phyloP scores from a whole-genome alignment of 1,284 basidiomycete species.

The Fomitopsis pinicola region DNA sequence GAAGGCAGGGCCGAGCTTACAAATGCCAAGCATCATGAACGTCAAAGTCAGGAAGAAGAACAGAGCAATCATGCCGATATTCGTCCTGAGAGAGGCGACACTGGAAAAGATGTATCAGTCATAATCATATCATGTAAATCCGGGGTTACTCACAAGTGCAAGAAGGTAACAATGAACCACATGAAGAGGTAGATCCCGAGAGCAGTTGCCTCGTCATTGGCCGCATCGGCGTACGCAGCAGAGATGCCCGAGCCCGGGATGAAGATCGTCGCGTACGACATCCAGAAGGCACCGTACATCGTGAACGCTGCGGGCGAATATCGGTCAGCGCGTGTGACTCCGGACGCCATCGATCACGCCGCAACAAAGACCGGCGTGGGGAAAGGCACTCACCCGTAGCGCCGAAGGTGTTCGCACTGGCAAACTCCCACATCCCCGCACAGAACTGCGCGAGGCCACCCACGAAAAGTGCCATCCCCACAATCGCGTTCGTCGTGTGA shows the following conservation, averaged over 20 bases:
- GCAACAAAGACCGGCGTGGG: not conserved
- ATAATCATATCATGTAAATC: conserved; percentile 2
- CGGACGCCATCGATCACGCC: not conserved
- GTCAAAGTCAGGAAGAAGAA: conserved; percentile 73
- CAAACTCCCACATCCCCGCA: conserved; percentile 82
- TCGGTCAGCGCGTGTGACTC: conserved; percentile 4
- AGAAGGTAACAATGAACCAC: conserved; percentile 70
- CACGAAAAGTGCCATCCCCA: conserved; percentile 80
- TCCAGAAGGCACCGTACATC: conserved; percentile 83
- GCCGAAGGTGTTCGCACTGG: conserved; percentile 66
- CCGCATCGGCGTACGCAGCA: conserved; percentile 41
- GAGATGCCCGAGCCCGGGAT: conserved; percentile 61
- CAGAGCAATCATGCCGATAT: conserved; percentile 59
- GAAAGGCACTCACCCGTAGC: conserved; percentile 52
- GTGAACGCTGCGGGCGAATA: conserved; percentile 59
- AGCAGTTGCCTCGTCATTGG: conserved; percentile 47
- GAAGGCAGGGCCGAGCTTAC: conserved; percentile 25
- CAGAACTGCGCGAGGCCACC: conserved; percentile 81
- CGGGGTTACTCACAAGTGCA: conserved; percentile 47
- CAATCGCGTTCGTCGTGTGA: conserved; percentile 63
- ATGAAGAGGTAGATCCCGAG: conserved; percentile 64
- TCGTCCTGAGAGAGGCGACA: conserved; percentile 62
- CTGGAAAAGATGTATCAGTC: conserved; percentile 28
- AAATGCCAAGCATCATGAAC: conserved; percentile 53
- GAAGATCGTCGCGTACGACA: conserved; percentile 68